Evolutionary conservation across 345 rosid species (phyloP), one percentile per base, ranked within the genome.

Genomic region (Noccaea bulbosa): DNA sequence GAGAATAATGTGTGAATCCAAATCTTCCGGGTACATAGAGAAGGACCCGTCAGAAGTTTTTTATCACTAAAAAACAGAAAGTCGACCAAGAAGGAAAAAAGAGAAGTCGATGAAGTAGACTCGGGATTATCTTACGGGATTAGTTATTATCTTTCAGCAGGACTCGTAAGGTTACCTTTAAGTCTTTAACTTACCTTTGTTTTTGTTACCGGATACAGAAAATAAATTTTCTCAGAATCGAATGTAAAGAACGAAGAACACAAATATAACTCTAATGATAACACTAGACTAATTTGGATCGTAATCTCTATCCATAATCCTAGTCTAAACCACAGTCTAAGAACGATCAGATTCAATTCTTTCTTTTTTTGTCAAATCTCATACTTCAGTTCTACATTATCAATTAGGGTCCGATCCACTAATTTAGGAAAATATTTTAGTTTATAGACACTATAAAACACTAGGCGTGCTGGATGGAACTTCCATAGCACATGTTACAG

Each of bases 361-460:
- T n/a, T n/a, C n/a, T n/a, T n/a, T n/a, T n/a, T n/a, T n/a, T n/a
- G n/a, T n/a, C 40, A 54, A 54, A 33, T 33, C 5, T 33, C 17
- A 52, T 3, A 33, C 60, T 54, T 54, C 39, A 53, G 32, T 16
- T 47, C 53, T 9, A 49, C 7, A 49, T 5, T 20, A 20, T 49
- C 33, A 22, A 12, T 20, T 48, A 20, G 16, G 53, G 9, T 10
- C 32, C 53, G 33, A 49, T 20, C 60, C 60, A 55, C 60, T 55
- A 55, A 55, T 55, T 55, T 14, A 55, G 60, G 61, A 34, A 8
- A 14, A 34, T 34, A 55, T 33, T 55, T 8, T 33, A 54, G 33
- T 47, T 2, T 17, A 47, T 17, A 48, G 7, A 49, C 60, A 49
- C 60, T 55, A 55, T 55, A 55, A 54, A 55, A 34, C 60, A 14